Base-by-base conservation (phyloP, 2,329 filamentous ascomycete species). In the Colletotrichum phormii region DNA sequence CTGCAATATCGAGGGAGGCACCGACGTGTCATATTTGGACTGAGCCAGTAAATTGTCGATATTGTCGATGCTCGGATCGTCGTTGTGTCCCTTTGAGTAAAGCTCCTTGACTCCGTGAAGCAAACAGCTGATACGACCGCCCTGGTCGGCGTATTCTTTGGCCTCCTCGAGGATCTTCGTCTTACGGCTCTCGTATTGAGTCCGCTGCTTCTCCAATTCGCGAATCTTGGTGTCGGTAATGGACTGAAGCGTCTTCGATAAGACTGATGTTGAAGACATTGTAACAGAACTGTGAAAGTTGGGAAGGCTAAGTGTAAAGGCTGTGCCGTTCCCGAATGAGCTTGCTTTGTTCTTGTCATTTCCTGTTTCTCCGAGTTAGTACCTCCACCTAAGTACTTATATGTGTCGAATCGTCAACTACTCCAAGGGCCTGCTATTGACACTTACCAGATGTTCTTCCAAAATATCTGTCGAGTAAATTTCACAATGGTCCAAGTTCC, bases 161-260 rank as follows among this genome's bases (percentile, higher is more conserved):
- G 82, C 68, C 8, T 77, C 77, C 4, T 78, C 13, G 29, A 84
- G 72, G 13, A 82, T 73, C 0, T 77, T 75, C 12, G 77, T 37
- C 64, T 82, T 85, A 37, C 77, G 75, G 13, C 76, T 73, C 37
- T 86, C 84, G 64, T 83, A 86, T 12, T 75, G 72, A 3, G 77
- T 74, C 5, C 82, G 82, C 22, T 82, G 79, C 68, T 85, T 86
- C 26, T 82, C 83, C 0, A 86, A 78, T 67, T 86, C 84, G 7
- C 83, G 79, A 1, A 86, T 82, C 62, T 86, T 86, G 57, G 81
- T 83, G 54, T 80, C 81, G 49, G 84, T 86, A 74, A 86, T 85
- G 61, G 82, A 80, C 51, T 82, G 82, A 1, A 86, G 79, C 0
- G 84, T 86, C 71, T 84, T 78, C 0, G 83, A 85, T 73, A 85